A percentile compares a stretch with the other conserved stretches of the same genome.
These are phyloP conservation scores for Fagopyrum esculentum DNA, from an alignment of 148 eudicot genomes.

Conservation along the genomic window DNA sequence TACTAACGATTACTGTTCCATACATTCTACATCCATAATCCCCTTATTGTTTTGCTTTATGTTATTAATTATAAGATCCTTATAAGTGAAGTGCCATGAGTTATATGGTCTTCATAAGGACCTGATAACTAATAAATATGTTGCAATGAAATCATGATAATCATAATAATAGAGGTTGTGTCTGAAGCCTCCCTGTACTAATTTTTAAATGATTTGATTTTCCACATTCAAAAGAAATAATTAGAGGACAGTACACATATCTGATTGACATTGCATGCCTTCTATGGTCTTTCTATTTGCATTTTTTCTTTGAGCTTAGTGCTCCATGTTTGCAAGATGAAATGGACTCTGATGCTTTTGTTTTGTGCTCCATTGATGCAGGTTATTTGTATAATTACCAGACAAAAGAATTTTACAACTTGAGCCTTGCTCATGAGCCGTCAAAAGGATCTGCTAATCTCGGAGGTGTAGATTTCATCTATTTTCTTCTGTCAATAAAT, in stretches of 20 bases:
- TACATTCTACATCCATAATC: background rate
- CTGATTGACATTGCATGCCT: slow-evolving; percentile 3
- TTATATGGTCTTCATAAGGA: too few relatives aligned
- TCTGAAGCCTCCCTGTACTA: background rate
- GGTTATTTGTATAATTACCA: slow-evolving; percentile 91
- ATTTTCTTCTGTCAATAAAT: background rate
- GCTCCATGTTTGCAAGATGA: background rate
- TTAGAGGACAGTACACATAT: background rate
- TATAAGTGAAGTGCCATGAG: too few relatives aligned
- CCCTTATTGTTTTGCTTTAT: background rate
- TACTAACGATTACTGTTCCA: slow-evolving; percentile 17
- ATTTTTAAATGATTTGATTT: background rate
- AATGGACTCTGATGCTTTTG: background rate
- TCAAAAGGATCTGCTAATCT: slow-evolving; percentile 68
- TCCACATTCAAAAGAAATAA: background rate
- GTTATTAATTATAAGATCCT: background rate
- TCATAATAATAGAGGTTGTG: background rate
- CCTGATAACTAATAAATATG: too few relatives aligned
- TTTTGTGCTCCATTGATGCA: slow-evolving; percentile 25
- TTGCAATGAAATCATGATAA: background rate
- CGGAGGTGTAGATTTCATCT: slow-evolving; percentile 51
- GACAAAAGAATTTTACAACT: slow-evolving; percentile 88
- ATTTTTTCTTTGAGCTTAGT: background rate
- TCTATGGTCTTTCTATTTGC: background rate
- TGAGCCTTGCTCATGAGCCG: slow-evolving; percentile 84